Conservation (phyloP, 2,329 filamentous ascomycete species). For the Fusarium solani-melongenae region DNA sequence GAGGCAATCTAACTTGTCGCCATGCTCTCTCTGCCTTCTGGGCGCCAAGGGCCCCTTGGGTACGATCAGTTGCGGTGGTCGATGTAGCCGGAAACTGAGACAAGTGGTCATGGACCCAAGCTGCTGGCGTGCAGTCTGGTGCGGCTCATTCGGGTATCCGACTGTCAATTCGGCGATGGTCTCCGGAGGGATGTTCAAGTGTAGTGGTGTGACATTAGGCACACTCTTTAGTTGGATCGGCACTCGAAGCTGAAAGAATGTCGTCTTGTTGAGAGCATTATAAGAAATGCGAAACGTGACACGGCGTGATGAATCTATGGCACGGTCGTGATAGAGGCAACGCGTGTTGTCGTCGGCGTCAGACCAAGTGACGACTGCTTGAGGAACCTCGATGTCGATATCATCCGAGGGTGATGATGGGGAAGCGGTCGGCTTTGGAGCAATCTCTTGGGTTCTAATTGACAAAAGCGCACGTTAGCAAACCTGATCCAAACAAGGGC, state of each 20-base stretch:
- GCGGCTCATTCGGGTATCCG: background rate
- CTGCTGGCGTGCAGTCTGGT: background rate
- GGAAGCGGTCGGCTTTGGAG: background rate
- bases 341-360: background rate
- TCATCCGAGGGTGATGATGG: background rate
- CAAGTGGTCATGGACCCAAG: background rate
- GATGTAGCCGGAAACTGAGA: background rate
- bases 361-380: background rate
- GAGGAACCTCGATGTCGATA: background rate
- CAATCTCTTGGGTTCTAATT: background rate
- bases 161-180: background rate
- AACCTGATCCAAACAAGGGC: background rate
- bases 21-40: background rate
- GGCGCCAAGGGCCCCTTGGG: background rate
- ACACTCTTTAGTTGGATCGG: background rate
- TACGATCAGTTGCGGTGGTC: background rate
- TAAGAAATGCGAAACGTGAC: background rate
- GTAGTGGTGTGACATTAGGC: background rate
- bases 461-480: background rate
- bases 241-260: background rate
- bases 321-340: background rate
- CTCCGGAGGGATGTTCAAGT: background rate
- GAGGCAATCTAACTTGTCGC: background rate
- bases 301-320: background rate
- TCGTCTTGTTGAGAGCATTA: background rate